Base-by-base conservation (phyloP, 2,329 filamentous ascomycete genomes). In the Akanthomyces muscarius region DNA sequence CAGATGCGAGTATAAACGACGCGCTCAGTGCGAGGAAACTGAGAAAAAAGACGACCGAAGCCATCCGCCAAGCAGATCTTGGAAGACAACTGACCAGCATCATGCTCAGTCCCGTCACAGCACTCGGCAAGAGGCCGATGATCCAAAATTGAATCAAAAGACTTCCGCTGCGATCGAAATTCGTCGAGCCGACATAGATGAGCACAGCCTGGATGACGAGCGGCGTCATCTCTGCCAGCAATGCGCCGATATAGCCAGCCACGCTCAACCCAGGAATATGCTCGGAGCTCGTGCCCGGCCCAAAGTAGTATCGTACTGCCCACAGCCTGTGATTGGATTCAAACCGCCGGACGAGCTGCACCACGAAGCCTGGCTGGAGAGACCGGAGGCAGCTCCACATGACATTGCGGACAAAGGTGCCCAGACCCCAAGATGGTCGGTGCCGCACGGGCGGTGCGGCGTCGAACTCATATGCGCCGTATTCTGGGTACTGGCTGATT, bases 331-430 rank as follows among this genome's bases (percentile, higher is more conserved):
- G 58, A 44, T 61, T 44, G 23, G 21, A 7, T 14, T 61, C 58
- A 23, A 61, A 61, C 4, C 45, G 23, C 16, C 45, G 58, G 18
- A 53, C 21, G 38, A 61, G 48, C n/a, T 50, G 47, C 38, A 61
- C 48, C 36, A 61, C 58, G 13, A 61, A 45, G 25, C 58, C 58
- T 5, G 58, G 58, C 48, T 61, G 58, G n/a, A 61, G 38, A 23
- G 58, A 61, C 16, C 58, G 58, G 25, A 61, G 48, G 25, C 58
- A 61, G 48, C 58, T 53, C 58, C 58, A 61, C 48, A 53, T 53
- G 48, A 61, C 58, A 23, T 53, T 61, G 47, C 38, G 45, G 13
- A 14, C 3, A 14, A 61, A 53, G 58, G 25, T 38, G 1, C 47
- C 38, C 5, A n/a, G n/a, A 6, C 58, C 58, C 48, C 18, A 52